Percentiles rank a stretch among this genome's conserved stretches.
phyloP scores from a whole-genome alignment of 2,329 filamentous ascomycete genomes.

The Sphaerulina musiva region DNA sequence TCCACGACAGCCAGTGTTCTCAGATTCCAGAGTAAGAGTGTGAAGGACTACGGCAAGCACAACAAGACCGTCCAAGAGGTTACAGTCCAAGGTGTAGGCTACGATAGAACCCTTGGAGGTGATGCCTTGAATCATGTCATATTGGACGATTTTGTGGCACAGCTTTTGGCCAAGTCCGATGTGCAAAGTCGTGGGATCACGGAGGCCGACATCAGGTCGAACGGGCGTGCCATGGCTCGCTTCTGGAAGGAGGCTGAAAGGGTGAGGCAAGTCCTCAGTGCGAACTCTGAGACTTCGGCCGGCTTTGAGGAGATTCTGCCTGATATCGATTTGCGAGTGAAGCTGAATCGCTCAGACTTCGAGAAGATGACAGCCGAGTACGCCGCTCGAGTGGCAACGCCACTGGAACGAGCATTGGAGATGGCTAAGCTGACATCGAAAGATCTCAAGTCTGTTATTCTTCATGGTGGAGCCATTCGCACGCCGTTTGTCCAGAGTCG shows the following conservation, averaged over 20 bases:
- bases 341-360: constrained; percentile 71
- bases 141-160: constrained; percentile 76
- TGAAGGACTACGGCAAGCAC: constrained; percentile 87
- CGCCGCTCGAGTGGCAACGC: constrained; percentile 59
- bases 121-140: constrained; percentile 84
- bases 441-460: constrained; percentile 82
- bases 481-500: constrained; percentile 92
- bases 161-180: constrained; percentile 62
- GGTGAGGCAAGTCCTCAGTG: constrained; percentile 81
- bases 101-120: constrained; percentile 84
- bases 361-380: constrained; percentile 68
- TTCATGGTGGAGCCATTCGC: constrained; percentile 82
- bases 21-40: constrained; percentile 77
- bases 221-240: constrained; percentile 81
- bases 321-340: constrained; percentile 89
- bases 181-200: constrained; percentile 60
- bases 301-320: constrained; percentile 87
- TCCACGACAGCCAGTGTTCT: constrained; percentile 86
- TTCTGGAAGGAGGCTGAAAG: constrained; percentile 90
- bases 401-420: constrained; percentile 67
- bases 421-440: constrained; percentile 64
- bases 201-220: constrained; percentile 57
- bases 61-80: constrained; percentile 98
- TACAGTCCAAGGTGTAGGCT: constrained; percentile 77
- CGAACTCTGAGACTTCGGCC: constrained; percentile 73